A percentile compares a stretch with the other conserved stretches of the same genome.
Evolutionary conservation across 805 yeast genomes (phyloP).

Genomic region (Lachancea cidri): DNA sequence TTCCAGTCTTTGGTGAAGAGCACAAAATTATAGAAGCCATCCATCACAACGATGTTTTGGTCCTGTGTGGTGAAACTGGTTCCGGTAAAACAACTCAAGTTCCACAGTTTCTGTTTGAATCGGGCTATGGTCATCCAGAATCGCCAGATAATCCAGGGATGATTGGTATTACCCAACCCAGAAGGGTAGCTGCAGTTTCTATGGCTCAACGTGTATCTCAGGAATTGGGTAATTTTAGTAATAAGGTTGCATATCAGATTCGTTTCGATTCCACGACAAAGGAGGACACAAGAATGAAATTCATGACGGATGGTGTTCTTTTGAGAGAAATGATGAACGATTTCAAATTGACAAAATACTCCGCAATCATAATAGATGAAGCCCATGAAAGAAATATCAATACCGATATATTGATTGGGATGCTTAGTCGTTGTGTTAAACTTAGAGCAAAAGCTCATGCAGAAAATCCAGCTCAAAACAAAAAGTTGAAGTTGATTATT

Average conservation of each 20-base stretch:
- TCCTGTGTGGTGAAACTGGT: slow-evolving; percentile 97
- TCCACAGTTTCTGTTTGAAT: slow-evolving; percentile 90
- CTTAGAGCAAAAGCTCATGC: slow-evolving; percentile 55
- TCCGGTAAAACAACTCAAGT: slow-evolving; percentile 98
- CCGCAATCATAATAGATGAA: slow-evolving; percentile 87
- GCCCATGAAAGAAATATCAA: slow-evolving; percentile 97
- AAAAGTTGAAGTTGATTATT: slow-evolving; percentile 74
- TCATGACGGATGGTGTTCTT: slow-evolving; percentile 93
- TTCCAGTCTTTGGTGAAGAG: slow-evolving; percentile 90
- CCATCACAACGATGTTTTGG: slow-evolving; percentile 83
- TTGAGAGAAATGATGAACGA: slow-evolving; percentile 91
- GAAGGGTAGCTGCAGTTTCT: slow-evolving; percentile 91
- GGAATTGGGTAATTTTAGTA: slow-evolving; percentile 70
- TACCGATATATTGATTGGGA: slow-evolving; percentile 93
- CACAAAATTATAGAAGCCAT: slow-evolving; percentile 93
- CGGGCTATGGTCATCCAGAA: slow-evolving; percentile 71
- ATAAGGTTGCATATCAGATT: slow-evolving; percentile 73
- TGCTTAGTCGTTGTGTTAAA: slow-evolving; percentile 79
- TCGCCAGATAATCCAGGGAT: slow-evolving; percentile 72
- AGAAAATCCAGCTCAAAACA: slow-evolving; percentile 43
- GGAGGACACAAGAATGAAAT: slow-evolving; percentile 66
- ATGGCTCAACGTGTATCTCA: slow-evolving; percentile 77
- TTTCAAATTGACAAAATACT: slow-evolving; percentile 72
- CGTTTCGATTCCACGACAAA: slow-evolving; percentile 69
- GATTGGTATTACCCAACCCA: slow-evolving; percentile 95